Evolutionary conservation across 352 stramenopile species (phyloP).

Genomic region (Phytophthora cajani): DNA sequence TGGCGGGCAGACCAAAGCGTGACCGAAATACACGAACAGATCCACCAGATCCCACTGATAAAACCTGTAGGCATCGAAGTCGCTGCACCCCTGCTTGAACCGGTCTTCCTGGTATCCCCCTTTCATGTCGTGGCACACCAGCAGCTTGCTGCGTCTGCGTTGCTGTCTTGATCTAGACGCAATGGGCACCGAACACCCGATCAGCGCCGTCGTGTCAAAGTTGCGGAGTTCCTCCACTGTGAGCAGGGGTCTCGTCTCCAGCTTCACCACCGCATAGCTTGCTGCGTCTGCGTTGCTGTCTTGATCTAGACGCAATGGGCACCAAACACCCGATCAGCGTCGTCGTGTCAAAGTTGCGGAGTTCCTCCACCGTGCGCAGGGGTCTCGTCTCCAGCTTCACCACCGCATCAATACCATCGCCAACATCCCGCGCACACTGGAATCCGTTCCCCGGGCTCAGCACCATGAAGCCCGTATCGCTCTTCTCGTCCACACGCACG

Average conservation of each 20-base stretch:
- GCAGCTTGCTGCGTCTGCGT: conserved; percentile 49
- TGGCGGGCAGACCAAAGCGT: conserved; percentile 58
- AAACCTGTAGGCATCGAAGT: conserved; percentile 51
- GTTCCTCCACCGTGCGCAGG: conserved; percentile 40
- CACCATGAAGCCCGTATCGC: conserved; percentile 39
- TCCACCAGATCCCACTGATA: conserved; percentile 68
- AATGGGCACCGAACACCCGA: conserved; percentile 34
- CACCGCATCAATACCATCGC: neutral
- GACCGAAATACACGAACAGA: conserved; percentile 65
- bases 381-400: conserved; percentile 36
- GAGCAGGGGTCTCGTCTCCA: conserved; percentile 42
- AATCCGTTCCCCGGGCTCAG: conserved; percentile 33
- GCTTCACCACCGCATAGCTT: conserved; percentile 34
- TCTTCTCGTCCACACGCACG: conserved; percentile 34
- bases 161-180: conserved; percentile 31
- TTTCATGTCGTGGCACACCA: conserved; percentile 68
- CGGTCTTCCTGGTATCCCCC: conserved; percentile 53
- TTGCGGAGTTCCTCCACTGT: conserved; percentile 40
- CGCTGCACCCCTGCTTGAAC: conserved; percentile 44
- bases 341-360: conserved; percentile 31
- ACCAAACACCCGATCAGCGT: conserved; percentile 22
- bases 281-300: conserved; percentile 41
- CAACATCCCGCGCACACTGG: conserved; percentile 11
- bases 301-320: conserved; percentile 34
- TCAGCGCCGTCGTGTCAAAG: conserved; percentile 22